Evolutionary conservation across 768 basidiomycete species (phyloP).

Genomic region (Auriscalpium microsporum): DNA sequence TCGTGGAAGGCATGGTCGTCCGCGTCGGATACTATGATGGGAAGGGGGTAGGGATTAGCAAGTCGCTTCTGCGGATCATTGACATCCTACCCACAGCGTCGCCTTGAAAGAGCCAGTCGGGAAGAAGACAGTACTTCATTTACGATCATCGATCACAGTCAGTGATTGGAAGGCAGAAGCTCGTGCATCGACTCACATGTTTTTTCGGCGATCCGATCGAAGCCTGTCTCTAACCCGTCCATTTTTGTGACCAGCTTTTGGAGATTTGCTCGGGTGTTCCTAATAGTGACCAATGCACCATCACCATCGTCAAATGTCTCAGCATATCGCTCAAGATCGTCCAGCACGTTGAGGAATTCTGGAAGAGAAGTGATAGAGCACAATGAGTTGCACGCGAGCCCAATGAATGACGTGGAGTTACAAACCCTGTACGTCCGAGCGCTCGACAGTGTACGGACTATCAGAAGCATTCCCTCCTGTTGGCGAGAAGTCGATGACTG

Average conservation of each 20-base stretch:
- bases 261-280: slow-evolving; percentile 51
- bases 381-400: not conserved
- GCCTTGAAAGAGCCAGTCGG: slow-evolving; percentile 54
- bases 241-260: slow-evolving; percentile 69
- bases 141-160: not conserved
- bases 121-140: slow-evolving; percentile 67
- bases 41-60: slow-evolving; percentile 11
- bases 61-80: not conserved
- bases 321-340: slow-evolving; percentile 56
- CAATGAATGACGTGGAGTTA: not conserved
- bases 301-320: slow-evolving; percentile 33
- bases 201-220: slow-evolving; percentile 81
- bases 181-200: slow-evolving; percentile 46
- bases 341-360: slow-evolving; percentile 56
- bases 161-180: not conserved
- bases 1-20: slow-evolving; percentile 71
- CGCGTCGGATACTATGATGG: slow-evolving; percentile 51
- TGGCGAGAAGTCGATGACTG: slow-evolving; percentile 72
- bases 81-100: slow-evolving; percentile 50
- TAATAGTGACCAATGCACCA: slow-evolving; percentile 45
- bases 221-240: slow-evolving; percentile 71
- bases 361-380: not conserved
- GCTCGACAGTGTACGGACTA: slow-evolving; percentile 52
- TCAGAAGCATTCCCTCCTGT: slow-evolving; percentile 48
- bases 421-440: slow-evolving; percentile 66